Evolutionary conservation across 352 stramenopile species (phyloP).

Genomic region (Globisporangium cylindrosporum): DNA sequence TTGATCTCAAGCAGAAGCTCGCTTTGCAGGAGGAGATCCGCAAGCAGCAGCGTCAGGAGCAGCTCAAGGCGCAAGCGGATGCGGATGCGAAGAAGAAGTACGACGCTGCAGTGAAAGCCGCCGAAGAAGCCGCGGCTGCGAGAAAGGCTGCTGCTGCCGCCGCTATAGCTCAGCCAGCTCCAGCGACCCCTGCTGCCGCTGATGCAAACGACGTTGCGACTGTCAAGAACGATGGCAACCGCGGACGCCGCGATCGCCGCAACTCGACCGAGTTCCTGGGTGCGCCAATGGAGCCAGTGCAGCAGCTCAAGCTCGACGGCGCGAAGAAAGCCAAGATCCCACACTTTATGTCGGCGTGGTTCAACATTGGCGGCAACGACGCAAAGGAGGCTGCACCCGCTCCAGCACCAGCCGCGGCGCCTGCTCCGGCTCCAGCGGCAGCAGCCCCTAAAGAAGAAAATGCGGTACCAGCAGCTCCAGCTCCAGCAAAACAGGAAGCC

Average conservation of each 20-base stretch:
- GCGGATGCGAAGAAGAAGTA: constrained; percentile 20
- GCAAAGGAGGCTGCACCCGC: constrained; percentile 27
- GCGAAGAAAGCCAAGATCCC: constrained; percentile 76
- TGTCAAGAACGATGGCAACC: constrained; percentile 36
- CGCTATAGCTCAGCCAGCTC: background rate
- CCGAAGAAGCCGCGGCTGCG: constrained; percentile 21
- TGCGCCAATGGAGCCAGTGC: constrained; percentile 44
- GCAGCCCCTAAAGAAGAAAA: background rate
- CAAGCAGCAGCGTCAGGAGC: constrained; percentile 34
- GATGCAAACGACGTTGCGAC: constrained; percentile 43
- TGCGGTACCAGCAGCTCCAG: background rate
- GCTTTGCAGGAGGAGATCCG: constrained; percentile 46
- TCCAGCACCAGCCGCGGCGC: constrained; percentile 14
- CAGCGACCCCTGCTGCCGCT: background rate
- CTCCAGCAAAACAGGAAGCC: background rate
- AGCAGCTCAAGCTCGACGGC: constrained; percentile 62
- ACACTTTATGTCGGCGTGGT: constrained; percentile 67
- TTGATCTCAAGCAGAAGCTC: constrained; percentile 58
- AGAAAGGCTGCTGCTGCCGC: constrained; percentile 17
- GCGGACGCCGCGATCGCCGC: constrained; percentile 29
- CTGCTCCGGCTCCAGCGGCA: constrained; percentile 3
- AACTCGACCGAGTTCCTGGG: constrained; percentile 54
- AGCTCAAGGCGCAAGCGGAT: constrained; percentile 15
- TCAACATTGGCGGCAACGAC: constrained; percentile 49
- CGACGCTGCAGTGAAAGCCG: constrained; percentile 22